These are phyloP conservation scores for Penicillium diatomitis DNA, from an alignment of 495 filamentous ascomycete genomes.

Conservation along the genomic window DNA sequence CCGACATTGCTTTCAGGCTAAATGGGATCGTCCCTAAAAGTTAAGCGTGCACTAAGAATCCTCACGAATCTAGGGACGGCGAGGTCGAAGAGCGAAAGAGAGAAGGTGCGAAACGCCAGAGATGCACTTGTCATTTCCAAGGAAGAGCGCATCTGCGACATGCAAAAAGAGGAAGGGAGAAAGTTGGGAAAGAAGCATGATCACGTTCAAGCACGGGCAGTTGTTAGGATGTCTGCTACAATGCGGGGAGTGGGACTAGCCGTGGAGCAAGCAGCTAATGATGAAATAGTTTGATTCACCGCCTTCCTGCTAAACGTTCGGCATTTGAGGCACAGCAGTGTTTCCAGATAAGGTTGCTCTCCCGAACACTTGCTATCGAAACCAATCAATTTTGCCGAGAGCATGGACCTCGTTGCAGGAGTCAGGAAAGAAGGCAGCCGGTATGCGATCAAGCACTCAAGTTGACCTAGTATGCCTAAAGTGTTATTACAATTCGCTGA, in stretches of 20 bases:
- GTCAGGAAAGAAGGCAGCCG: constrained; percentile 89
- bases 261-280: constrained; percentile 8
- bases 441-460: constrained; percentile 21
- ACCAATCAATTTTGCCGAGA: neutral
- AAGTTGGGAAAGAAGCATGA: constrained; percentile 8
- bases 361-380: neutral
- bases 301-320: constrained; percentile 4
- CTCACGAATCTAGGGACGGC: constrained; percentile 1
- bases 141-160: neutral
- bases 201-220: constrained; percentile 7
- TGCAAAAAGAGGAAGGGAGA: neutral
- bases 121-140: constrained; percentile 17
- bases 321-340: too few relatives aligned
- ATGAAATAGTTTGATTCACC: constrained; percentile 15
- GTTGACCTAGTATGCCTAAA: too few relatives aligned
- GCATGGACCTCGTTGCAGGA: constrained; percentile 89
- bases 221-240: constrained; percentile 7
- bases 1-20: constrained; percentile 17
- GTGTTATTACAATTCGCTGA: neutral
- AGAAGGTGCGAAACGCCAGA: neutral
- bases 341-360: neutral
- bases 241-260: constrained; percentile 3
- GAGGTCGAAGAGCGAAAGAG: neutral
- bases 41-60: neutral
- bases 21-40: neutral